These are phyloP conservation scores for Penicillium riverlandense DNA, from an alignment of 495 filamentous ascomycete species.

Conservation along the genomic window DNA sequence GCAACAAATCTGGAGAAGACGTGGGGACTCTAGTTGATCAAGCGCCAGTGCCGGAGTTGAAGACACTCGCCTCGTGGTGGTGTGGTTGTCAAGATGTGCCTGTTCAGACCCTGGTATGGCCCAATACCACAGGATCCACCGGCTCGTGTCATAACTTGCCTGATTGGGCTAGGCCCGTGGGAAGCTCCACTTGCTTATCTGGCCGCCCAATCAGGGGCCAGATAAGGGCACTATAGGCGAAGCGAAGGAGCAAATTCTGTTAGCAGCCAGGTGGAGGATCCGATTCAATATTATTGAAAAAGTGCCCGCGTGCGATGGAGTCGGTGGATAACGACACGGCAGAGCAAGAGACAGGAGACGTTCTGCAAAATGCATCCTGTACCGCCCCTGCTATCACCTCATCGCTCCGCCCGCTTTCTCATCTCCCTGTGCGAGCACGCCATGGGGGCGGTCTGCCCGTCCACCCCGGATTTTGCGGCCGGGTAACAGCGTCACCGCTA, in stretches of 20 bases:
- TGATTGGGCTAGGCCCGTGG: too few species aligned
- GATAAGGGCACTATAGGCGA: too few species aligned
- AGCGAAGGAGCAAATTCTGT: too few species aligned
- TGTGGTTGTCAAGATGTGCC: too few species aligned
- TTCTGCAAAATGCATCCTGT: too few species aligned
- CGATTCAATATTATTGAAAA: neutral
- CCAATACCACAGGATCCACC: too few species aligned
- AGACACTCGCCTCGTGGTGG: too few species aligned
- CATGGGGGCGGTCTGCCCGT: slow-evolving; percentile 10
- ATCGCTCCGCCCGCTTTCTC: slow-evolving; percentile 1
- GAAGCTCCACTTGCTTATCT: slow-evolving; percentile 23
- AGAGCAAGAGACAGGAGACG: neutral
- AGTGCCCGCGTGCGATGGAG: neutral
- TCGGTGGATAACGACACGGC: neutral
- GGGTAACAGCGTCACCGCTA: slow-evolving; percentile 1
- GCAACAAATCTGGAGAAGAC: too few species aligned
- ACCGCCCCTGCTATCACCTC: neutral
- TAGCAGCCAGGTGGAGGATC: neutral
- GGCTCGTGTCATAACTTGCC: too few species aligned
- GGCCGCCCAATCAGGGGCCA: slow-evolving; percentile 8
- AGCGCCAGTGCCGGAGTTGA: too few species aligned
- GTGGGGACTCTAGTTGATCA: too few species aligned
- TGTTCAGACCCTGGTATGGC: too few species aligned
- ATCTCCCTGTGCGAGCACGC: slow-evolving; percentile 26
- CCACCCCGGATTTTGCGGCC: slow-evolving; percentile 7